Evolutionary conservation across 1,284 basidiomycete genomes (phyloP).

Genomic region (Apiotrichum sp.): DNA sequence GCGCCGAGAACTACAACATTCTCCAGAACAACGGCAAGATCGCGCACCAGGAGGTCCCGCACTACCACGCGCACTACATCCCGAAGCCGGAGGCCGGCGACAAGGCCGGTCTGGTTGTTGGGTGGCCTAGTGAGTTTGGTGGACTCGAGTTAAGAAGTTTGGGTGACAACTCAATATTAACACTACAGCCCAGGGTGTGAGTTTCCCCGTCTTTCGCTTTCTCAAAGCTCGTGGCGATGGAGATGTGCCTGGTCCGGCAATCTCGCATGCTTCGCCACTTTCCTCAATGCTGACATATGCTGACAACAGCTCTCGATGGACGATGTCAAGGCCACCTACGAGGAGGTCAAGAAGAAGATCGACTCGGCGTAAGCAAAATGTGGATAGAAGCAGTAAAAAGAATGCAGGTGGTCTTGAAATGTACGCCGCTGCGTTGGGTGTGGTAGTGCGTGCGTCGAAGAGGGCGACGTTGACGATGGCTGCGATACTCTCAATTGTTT

Average conservation of each 20-base stretch:
- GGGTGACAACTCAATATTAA: neutral
- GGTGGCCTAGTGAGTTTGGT: conserved; percentile 58
- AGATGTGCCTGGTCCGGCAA: too few relatives aligned
- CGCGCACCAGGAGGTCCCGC: conserved; percentile 72
- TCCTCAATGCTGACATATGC: neutral
- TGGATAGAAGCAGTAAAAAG: too few relatives aligned
- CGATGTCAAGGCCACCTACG: conserved; percentile 8
- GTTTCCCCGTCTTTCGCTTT: neutral
- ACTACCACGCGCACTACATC: conserved; percentile 83
- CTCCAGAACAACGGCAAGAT: conserved; percentile 83
- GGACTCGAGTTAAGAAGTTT: neutral
- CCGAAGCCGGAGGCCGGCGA: conserved; percentile 67
- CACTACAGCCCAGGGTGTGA: neutral
- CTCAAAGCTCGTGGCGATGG: neutral
- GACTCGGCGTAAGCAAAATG: neutral
- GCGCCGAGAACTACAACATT: conserved; percentile 73
- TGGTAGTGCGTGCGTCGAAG: too few relatives aligned
- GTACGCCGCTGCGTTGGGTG: neutral
- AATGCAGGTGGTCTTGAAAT: too few relatives aligned
- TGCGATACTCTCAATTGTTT: too few relatives aligned
- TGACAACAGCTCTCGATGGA: conserved; percentile 13
- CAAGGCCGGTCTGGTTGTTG: conserved; percentile 69
- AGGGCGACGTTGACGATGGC: too few relatives aligned
- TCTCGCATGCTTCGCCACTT: neutral
- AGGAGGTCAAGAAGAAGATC: conserved; percentile 13